phyloP scores from a whole-genome alignment of 441 rosid species.

The Capsella rubella region DNA sequence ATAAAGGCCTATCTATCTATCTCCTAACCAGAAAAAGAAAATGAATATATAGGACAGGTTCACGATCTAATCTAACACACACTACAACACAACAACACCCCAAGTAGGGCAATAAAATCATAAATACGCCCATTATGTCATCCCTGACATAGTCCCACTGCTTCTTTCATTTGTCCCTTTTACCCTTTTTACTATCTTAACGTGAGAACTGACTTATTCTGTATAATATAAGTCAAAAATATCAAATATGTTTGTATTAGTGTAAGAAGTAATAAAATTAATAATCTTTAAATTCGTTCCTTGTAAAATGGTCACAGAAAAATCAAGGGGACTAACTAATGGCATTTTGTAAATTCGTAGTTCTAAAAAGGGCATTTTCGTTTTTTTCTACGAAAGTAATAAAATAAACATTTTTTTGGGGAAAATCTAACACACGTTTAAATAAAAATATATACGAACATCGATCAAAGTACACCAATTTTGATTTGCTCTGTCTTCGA shows the following conservation, averaged over 20 bases:
- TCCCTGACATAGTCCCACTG: slow-evolving; percentile 18
- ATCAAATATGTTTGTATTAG: no score
- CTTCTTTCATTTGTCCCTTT: not conserved
- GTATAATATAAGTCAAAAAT: no score
- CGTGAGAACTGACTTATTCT: not conserved
- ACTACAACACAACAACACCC: not conserved
- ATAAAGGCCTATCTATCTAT: not conserved
- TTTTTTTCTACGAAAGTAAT: no score
- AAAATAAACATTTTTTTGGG: not conserved
- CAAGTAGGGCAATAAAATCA: slow-evolving; percentile 2
- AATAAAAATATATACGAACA: not conserved
- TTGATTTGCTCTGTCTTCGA: slow-evolving; percentile 35
- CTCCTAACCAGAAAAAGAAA: slow-evolving; percentile 31
- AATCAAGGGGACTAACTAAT: not conserved
- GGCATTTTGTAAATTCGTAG: slow-evolving; percentile 23
- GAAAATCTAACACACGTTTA: slow-evolving; percentile 24
- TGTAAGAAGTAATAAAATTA: not conserved
- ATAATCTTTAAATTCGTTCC: not conserved
- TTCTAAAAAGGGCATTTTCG: not conserved
- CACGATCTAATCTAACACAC: slow-evolving; percentile 31
- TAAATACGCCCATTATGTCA: slow-evolving; percentile 28
- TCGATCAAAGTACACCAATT: slow-evolving; percentile 7
- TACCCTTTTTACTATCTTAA: slow-evolving; percentile 28
- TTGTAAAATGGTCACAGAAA: not conserved
- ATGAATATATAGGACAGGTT: slow-evolving; percentile 28